A percentile compares a stretch with the other conserved stretches of the same genome.
Conservation (phyloP, 768 basidiomycete species). For the Leccinum obscurum region DNA sequence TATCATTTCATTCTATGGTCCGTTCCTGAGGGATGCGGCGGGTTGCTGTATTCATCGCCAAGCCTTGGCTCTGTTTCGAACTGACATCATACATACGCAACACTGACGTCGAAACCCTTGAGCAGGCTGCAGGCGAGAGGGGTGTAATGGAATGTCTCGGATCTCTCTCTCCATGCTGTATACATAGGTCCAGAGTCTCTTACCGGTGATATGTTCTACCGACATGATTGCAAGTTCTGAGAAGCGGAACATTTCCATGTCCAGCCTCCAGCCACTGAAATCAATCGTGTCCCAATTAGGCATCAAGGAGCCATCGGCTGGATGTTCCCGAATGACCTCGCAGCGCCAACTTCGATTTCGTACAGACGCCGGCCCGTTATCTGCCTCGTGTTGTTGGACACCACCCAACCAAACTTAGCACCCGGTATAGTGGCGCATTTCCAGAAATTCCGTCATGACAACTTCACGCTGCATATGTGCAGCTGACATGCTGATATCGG, state of each 20-base stretch:
- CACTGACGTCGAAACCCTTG: neutral
- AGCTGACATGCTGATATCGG: neutral
- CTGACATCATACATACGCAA: neutral
- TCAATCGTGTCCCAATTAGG: conserved; percentile 13
- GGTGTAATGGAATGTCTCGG: neutral
- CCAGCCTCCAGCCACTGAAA: neutral
- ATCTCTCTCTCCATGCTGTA: neutral
- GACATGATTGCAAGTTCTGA: conserved; percentile 6
- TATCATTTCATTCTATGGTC: neutral
- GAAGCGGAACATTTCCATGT: conserved; percentile 6
- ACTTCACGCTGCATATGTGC: neutral
- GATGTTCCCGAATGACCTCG: conserved; percentile 24
- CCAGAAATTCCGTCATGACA: neutral
- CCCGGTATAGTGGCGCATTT: neutral
- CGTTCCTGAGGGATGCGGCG: conserved; percentile 13
- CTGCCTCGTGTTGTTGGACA: conserved; percentile 26
- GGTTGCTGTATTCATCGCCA: conserved; percentile 20
- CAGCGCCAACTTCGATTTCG: conserved; percentile 15
- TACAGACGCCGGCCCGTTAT: conserved; percentile 32
- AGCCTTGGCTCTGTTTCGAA: neutral
- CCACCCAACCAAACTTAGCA: neutral
- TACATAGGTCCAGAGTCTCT: neutral
- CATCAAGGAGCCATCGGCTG: conserved; percentile 9
- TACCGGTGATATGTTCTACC: conserved; percentile 9
- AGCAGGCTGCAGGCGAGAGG: neutral